Percentiles rank a stretch among this genome's conserved stretches.
Evolutionary conservation across 352 stramenopile species (phyloP).

Genomic region (Pythium vanterpoolii): DNA sequence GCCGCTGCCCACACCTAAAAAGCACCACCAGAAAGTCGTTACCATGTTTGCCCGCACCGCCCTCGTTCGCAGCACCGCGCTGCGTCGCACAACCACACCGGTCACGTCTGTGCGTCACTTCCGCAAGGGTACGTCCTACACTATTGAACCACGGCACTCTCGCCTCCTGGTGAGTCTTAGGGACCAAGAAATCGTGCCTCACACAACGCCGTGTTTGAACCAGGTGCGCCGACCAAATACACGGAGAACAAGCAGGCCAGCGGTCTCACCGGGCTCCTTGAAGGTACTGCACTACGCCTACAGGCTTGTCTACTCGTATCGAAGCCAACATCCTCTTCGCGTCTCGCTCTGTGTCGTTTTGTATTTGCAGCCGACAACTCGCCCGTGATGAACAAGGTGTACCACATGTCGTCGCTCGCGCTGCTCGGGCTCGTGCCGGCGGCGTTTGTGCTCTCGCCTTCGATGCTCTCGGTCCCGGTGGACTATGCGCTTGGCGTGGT

Average conservation of each 20-base stretch:
- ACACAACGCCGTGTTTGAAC: conserved; percentile 13
- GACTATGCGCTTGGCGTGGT: conserved; percentile 79
- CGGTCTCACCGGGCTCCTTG: conserved; percentile 56
- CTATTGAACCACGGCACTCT: neutral
- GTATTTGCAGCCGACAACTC: conserved; percentile 65
- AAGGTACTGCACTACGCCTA: conserved; percentile 40
- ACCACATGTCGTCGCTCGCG: conserved; percentile 54
- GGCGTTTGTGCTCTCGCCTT: conserved; percentile 80
- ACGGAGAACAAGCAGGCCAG: conserved; percentile 79
- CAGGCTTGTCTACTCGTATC: neutral
- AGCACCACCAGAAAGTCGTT: conserved; percentile 18
- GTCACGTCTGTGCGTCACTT: conserved; percentile 59
- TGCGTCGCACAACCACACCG: conserved; percentile 23
- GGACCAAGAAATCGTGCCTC: neutral
- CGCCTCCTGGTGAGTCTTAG: neutral
- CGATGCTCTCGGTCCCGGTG: conserved; percentile 60
- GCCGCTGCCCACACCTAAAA: conserved; percentile 3
- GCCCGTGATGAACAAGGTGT: conserved; percentile 54
- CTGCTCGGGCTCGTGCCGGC: conserved; percentile 59
- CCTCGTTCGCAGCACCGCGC: conserved; percentile 19
- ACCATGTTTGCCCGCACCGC: conserved; percentile 22
- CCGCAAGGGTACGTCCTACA: conserved; percentile 53
- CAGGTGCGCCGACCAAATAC: conserved; percentile 59
- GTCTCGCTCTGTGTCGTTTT: neutral
- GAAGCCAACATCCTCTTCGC: neutral